Base-by-base conservation (phyloP, 176 grass and related monocot species). In the Chloris gayana region DNA sequence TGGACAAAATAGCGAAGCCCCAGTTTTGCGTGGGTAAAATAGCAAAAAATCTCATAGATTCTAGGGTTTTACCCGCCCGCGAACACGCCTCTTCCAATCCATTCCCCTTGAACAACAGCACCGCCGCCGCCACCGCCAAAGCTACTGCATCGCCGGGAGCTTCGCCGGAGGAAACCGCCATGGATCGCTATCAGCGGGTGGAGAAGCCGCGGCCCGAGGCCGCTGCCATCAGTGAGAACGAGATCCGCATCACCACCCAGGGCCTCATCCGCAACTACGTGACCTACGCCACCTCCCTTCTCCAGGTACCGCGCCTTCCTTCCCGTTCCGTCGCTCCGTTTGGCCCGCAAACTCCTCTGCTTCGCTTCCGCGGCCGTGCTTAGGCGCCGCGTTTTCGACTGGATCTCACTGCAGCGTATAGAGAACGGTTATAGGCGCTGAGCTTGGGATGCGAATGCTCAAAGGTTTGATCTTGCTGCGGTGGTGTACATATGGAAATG, bases 231-330 rank as follows among this genome's bases (percentile, higher is more conserved):
- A 93, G 79, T 79, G 96, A 98, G 84, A 98, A 98, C 62, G 96
- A 98, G 86, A 93, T 98, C 88, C 90, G 96, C 73, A 93, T 98
- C 90, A 93, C 96, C 66, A 85, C 92, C 56, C 96, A 98, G 75
- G 96, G 96, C 54, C 92, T 92, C 86, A 93, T 98, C 84, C 88
- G 92, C 70, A 98, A 95, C 90, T 98, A 98, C 68, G 78, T 98
- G 86, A 98, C 89, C 82, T 98, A 98, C 57, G 96, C 92, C 64
- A 84, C 90, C 71, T 95, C 90, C 49, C 96, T 98, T 27, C 81
- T 98, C 73, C 90, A 93, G 92, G 96, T 89, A 78, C 57, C 5
- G 42, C 45, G 11, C 35, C 46, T 4, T 29, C 57, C 10, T 33
- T 35, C 59, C 33, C 15, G 35, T 87, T 18, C 17, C 71, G 3